Evolutionary conservation across 306 rosid species (phyloP).

Genomic region (Glycine soja): DNA sequence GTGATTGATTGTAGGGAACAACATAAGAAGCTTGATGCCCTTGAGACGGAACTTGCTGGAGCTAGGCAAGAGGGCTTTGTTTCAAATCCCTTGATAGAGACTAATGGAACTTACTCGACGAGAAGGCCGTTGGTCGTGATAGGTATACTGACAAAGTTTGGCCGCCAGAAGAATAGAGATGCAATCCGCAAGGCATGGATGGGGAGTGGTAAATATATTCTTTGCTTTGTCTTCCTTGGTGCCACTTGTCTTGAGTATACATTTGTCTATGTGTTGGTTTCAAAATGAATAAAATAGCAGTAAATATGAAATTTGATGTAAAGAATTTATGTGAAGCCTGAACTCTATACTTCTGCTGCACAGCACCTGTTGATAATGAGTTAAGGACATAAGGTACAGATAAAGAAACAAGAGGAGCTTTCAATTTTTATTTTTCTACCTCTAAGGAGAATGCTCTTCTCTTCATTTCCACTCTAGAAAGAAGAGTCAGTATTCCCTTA

Average conservation of each 20-base stretch:
- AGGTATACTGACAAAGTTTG: slow-evolving; percentile 87
- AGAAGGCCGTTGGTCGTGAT: slow-evolving; percentile 81
- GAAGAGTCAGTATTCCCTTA: slow-evolving; percentile 14
- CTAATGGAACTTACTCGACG: slow-evolving; percentile 64
- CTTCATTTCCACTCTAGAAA: slow-evolving; percentile 24
- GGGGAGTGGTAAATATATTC: slow-evolving; percentile 80
- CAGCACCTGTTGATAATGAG: neutral
- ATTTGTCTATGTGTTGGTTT: neutral
- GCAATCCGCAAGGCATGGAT: slow-evolving; percentile 99
- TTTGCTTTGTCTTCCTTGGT: slow-evolving; percentile 19
- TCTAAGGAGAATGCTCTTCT: slow-evolving; percentile 7
- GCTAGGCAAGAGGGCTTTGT: slow-evolving; percentile 87
- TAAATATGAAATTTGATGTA: slow-evolving; percentile 31
- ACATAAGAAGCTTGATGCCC: slow-evolving; percentile 82
- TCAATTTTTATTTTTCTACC: neutral
- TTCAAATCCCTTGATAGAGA: slow-evolving; percentile 62
- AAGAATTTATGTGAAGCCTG: neutral
- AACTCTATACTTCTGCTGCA: neutral
- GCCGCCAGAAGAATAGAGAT: slow-evolving; percentile 82
- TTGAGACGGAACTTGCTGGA: slow-evolving; percentile 80
- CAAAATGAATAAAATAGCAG: neutral
- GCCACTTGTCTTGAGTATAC: neutral
- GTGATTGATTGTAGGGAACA: slow-evolving; percentile 68
- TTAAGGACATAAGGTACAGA: slow-evolving; percentile 3
- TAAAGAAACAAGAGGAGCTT: slow-evolving; percentile 8